Evolutionary conservation across 345 rosid genomes (phyloP), one percentile per base, ranked within the genome.

Genomic region (Eutrema yunnanense): DNA sequence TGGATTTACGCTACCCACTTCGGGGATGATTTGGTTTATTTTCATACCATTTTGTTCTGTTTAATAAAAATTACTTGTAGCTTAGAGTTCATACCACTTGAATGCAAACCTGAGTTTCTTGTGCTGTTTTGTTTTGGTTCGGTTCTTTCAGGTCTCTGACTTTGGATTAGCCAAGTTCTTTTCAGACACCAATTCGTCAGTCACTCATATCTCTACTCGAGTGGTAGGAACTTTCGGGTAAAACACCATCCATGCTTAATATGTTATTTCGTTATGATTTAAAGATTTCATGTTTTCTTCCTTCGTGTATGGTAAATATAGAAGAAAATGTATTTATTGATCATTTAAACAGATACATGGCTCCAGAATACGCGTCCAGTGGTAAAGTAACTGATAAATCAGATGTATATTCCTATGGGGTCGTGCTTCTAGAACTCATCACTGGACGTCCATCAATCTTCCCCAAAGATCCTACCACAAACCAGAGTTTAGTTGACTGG

Each of bases 211-310:
- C 43, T 87, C 92, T 7, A 91, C 97, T 8, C 75, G 96, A 72
- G 97, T 91, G 64, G 82, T 91, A 67, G 97, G 93, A 54, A 91
- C 97, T 44, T 91, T 91, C 71, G 97, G 97, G 96, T 90, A 74
- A 68, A 65, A 51, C 43, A 29, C 44, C 22, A 66, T 46, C 57
- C 50, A 58, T 52, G 13, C 29, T 48, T 16, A 61, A n/a, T 71
- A 82, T 48, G 7, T 29, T 14, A 2, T 41, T 41, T 41, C 44
- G 3, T 41, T 9, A 3, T 41, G 10, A 8, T 37, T 37, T 32
- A 32, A 32, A 32, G 34, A 32, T 32, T 32, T 48, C 16, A 30
- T 60, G 67, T 37, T 58, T 57, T 57, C 43, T 8, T 65, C 50
- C n/a, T 73, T 46, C 7, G 48, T 22, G 42, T 14, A 12, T 56